Conservation (phyloP, 441 rosid species). For the Croton setiger region DNA sequence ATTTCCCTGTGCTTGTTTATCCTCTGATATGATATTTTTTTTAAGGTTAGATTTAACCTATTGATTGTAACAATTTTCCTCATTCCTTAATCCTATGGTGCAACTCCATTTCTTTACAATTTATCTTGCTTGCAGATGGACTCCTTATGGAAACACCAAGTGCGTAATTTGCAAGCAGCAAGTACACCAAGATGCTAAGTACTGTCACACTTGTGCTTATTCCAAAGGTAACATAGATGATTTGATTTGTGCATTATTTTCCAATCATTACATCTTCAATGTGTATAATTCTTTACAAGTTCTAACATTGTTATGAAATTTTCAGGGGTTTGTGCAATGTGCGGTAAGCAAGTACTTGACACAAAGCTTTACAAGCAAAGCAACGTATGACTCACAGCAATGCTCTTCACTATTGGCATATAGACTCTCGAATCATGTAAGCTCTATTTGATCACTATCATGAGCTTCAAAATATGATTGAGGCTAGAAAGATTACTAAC, state of each 20-base stretch:
- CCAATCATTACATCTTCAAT: not conserved
- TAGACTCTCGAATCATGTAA: not conserved
- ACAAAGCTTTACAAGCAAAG: slow-evolving; percentile 95
- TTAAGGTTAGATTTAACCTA: not conserved
- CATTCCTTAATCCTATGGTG: not conserved
- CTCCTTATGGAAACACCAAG: slow-evolving; percentile 84
- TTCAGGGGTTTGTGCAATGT: slow-evolving; percentile 93
- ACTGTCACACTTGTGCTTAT: slow-evolving; percentile 96
- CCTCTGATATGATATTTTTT: not conserved
- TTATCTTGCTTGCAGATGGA: slow-evolving; percentile 52
- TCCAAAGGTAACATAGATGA: slow-evolving; percentile 61
- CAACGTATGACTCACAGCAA: slow-evolving; percentile 46
- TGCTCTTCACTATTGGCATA: not conserved
- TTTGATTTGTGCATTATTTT: slow-evolving; percentile 6
- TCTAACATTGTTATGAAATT: slow-evolving; percentile 6
- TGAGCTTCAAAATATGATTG: slow-evolving; percentile 12
- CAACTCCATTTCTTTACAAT: not conserved
- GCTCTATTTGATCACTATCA: not conserved
- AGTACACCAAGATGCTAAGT: slow-evolving; percentile 90
- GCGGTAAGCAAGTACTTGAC: slow-evolving; percentile 97
- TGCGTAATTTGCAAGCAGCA: slow-evolving; percentile 97
- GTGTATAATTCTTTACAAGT: not conserved
- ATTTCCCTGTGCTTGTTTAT: too few species aligned
- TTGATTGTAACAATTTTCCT: not conserved
- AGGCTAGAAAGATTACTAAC: slow-evolving; percentile 14